Percentiles rank a stretch among this genome's conserved stretches.
Conservation (phyloP, 108 stramenopile species). For the Cyclotella baltica region DNA sequence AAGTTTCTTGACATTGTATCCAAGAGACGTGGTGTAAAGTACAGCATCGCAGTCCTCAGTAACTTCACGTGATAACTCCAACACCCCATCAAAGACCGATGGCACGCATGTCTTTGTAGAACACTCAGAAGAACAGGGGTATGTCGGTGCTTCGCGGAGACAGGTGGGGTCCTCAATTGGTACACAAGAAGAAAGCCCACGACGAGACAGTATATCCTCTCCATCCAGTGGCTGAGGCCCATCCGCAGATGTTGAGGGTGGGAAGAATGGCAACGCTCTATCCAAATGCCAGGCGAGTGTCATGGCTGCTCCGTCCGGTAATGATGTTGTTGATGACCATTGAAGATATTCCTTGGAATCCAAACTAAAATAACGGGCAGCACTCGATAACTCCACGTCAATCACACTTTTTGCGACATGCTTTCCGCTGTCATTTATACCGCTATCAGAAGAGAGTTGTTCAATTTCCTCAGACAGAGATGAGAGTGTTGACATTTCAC, state of each 20-base stretch:
- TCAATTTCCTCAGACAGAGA: slow-evolving; percentile 48
- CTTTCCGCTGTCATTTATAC: slow-evolving; percentile 16
- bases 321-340: slow-evolving; percentile 56
- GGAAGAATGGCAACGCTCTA: slow-evolving; percentile 61
- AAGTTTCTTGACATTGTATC: slow-evolving; percentile 56
- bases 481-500: slow-evolving; percentile 25
- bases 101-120: slow-evolving; percentile 65
- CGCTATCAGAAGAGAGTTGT: neutral
- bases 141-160: slow-evolving; percentile 52
- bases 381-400: slow-evolving; percentile 42
- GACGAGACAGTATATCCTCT: slow-evolving; percentile 56
- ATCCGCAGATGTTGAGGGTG: slow-evolving; percentile 19
- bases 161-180: slow-evolving; percentile 45
- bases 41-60: slow-evolving; percentile 78
- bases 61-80: slow-evolving; percentile 43
- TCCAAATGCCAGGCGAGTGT: slow-evolving; percentile 81
- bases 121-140: slow-evolving; percentile 82
- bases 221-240: slow-evolving; percentile 38
- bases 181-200: slow-evolving; percentile 54
- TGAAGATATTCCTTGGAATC: slow-evolving; percentile 47
- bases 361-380: slow-evolving; percentile 35
- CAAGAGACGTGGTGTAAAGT: slow-evolving; percentile 77
- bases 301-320: slow-evolving; percentile 62
- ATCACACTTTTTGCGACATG: slow-evolving; percentile 30
- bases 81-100: slow-evolving; percentile 68